Percentiles rank a stretch among this genome's conserved stretches.
These are phyloP conservation scores for Linnemannia exigua DNA, from an alignment of 192 early-diverging fungal genomes.

Conservation along the genomic window DNA sequence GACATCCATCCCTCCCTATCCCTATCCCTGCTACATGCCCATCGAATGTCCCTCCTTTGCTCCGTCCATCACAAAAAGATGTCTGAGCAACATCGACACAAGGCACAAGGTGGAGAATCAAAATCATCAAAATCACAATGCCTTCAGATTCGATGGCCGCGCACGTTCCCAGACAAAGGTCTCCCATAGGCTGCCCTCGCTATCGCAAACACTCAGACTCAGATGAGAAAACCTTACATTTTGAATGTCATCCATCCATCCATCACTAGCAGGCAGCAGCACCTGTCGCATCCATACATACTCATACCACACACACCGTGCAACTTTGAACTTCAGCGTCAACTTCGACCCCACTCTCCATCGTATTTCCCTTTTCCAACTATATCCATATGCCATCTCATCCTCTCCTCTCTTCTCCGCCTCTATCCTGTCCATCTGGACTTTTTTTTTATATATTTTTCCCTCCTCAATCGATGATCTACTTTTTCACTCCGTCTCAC, in stretches of 20 bases:
- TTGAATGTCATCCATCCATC: background rate
- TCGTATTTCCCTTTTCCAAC: background rate
- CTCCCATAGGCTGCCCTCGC: background rate
- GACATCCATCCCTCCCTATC: background rate
- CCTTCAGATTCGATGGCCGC: background rate
- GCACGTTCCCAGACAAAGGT: conserved; percentile 2
- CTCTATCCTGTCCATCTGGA: conserved; percentile 12
- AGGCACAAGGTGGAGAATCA: background rate
- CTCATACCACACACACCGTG: background rate
- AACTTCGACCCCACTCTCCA: background rate
- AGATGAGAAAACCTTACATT: conserved; percentile 2
- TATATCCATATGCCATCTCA: background rate
- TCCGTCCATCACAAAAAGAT: background rate
- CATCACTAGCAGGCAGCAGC: too few relatives aligned
- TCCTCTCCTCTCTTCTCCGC: background rate
- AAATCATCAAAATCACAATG: background rate
- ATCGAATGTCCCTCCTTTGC: too few relatives aligned
- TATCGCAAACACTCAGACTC: background rate
- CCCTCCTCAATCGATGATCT: background rate
- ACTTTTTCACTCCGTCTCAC: conserved; percentile 1
- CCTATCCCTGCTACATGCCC: too few relatives aligned
- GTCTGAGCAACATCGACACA: background rate
- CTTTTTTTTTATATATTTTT: background rate
- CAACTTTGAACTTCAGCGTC: background rate
- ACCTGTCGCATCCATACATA: background rate